Conservation (phyloP, 106 monocot species). For the Acorus gramineus region DNA sequence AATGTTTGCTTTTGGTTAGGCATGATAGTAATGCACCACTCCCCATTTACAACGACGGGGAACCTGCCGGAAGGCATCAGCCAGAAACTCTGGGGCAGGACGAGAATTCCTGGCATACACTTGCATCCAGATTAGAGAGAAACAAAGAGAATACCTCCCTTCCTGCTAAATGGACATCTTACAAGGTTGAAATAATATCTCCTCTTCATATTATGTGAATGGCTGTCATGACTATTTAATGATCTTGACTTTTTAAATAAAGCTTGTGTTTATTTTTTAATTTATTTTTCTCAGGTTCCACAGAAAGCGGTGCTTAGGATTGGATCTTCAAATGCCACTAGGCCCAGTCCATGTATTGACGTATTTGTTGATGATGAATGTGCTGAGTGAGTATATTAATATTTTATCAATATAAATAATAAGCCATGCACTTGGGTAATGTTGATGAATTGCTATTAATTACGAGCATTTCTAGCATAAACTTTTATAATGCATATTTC, state of each 20-base stretch:
- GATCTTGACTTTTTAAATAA: neutral
- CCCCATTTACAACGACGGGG: constrained; percentile 58
- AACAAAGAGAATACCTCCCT: constrained; percentile 80
- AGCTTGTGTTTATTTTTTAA: neutral
- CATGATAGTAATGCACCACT: constrained; percentile 37
- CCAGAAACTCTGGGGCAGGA: constrained; percentile 16
- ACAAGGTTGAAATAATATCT: constrained; percentile 36
- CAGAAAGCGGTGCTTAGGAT: constrained; percentile 29
- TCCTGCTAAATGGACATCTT: constrained; percentile 66
- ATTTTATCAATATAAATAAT: too few species aligned
- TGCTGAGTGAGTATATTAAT: constrained; percentile 21
- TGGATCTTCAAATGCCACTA: constrained; percentile 4
- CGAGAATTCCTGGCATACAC: constrained; percentile 45
- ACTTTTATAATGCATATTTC: too few species aligned
- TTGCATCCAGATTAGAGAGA: constrained; percentile 50
- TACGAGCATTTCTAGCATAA: too few species aligned
- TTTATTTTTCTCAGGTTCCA: constrained; percentile 44
- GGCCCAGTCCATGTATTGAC: constrained; percentile 39
- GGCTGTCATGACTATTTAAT: neutral
- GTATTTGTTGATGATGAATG: constrained; percentile 78
- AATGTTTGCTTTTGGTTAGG: constrained; percentile 17
- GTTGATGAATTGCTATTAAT: too few species aligned
- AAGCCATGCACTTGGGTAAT: too few species aligned
- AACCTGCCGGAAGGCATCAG: constrained; percentile 15
- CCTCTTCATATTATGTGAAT: neutral